Conservation (phyloP, 768 basidiomycete species). For the Mycena filopes region DNA sequence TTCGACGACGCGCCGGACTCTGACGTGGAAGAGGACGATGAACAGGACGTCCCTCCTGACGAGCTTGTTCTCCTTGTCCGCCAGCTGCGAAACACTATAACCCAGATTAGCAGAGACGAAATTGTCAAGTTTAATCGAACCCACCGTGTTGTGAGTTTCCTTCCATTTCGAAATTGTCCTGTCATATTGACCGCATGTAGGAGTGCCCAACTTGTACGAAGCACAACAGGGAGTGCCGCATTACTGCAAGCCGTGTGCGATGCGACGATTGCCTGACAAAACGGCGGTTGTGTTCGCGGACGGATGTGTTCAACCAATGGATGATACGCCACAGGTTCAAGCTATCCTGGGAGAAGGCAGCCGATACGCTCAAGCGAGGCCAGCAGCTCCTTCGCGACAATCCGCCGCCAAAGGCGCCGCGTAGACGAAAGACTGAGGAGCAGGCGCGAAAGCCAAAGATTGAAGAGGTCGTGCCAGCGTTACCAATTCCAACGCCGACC, state of each 20-base stretch:
- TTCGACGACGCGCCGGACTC: not conserved
- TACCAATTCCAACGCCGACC: not conserved
- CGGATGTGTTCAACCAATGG: slow-evolving; percentile 3
- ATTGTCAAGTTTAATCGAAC: slow-evolving; percentile 9
- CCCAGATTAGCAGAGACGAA: not conserved
- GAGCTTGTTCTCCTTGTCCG: slow-evolving; percentile 6
- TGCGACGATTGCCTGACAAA: slow-evolving; percentile 1
- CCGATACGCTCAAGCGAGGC: slow-evolving; percentile 1
- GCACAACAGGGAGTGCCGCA: slow-evolving; percentile 6
- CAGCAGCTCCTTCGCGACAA: not conserved
- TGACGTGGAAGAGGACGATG: slow-evolving; percentile 25
- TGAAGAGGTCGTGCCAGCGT: no score
- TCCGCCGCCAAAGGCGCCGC: not conserved
- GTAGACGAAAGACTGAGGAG: not conserved
- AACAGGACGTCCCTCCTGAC: not conserved
- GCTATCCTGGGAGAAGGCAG: slow-evolving; percentile 19
- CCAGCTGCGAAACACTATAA: not conserved
- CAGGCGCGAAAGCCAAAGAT: not conserved
- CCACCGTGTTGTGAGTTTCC: slow-evolving; percentile 9
- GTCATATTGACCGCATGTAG: not conserved
- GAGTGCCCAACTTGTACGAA: not conserved
- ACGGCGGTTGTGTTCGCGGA: not conserved
- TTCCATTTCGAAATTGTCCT: no score
- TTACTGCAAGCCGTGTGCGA: not conserved
- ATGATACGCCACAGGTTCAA: slow-evolving; percentile 18